Base-by-base conservation (phyloP, 768 basidiomycete species). In the Dioszegia hungarica region DNA sequence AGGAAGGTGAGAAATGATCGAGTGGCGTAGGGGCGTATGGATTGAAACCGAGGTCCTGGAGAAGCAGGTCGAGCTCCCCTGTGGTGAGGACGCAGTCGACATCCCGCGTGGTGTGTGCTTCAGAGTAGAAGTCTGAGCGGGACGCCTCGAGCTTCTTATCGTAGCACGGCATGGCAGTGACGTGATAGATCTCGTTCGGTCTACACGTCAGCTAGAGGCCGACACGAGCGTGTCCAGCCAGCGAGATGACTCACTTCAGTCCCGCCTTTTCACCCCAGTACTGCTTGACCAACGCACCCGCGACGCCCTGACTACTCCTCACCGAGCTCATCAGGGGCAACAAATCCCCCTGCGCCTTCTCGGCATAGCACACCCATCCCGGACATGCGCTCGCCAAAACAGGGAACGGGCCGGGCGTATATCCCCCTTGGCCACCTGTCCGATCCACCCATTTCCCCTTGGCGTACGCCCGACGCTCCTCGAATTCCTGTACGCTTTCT, bases 141-240 rank as follows among this genome's bases (percentile, higher is more conserved):
- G 93, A 97, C 0, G 95, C 95, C 77, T 99, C 95, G 15, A 99
- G 84, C 73, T 99, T 99, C 79, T 98, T 98, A 81, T 99, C 95
- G 77, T 98, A 98, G 77, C 95, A 99, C 0, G 95, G 94, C 93
- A 98, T 98, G 48, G 97, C 92, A 0, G 90, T 83, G 51, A 98
- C 91, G 69, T 99, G 95, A 72, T 98, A 99, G 41, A 99, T 83
- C 65, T 89, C 81, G 67, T 89, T 80, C 0, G 91, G 90, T 36
- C 89, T 93, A 73, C 5, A 2, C 45, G 17, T 57, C 57, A 62
- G 37, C 45, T 59, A n/a, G 11, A 22, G n/a, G 25, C n/a, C 10
- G n/a, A 41, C 2, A 14, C 20, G 43, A 2, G 6, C 19, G 27
- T 9, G 9, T n/a, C 22, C 14, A n/a, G 19, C n/a, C n/a, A n/a